A percentile compares a stretch with the other conserved stretches of the same genome.
Conservation (phyloP, 108 stramenopile genomes). For the Pseudonitzschia pungens region DNA sequence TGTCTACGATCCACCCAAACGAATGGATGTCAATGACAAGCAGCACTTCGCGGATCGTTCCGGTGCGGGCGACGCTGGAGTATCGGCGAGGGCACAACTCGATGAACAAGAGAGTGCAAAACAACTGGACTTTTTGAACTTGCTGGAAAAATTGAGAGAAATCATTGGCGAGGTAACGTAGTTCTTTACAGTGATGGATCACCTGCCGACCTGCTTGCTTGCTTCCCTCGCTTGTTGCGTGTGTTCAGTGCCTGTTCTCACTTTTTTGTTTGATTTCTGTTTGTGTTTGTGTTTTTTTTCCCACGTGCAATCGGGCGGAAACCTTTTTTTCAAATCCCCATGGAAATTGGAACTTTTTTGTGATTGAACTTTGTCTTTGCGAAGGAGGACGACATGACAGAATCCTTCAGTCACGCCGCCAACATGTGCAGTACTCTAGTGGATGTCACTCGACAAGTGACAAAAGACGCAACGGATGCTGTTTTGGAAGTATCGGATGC, state of each 20-base stretch:
- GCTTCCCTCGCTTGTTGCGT: no score
- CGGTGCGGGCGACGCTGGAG: background rate
- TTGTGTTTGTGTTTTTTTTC: background rate
- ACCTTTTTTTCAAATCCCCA: background rate
- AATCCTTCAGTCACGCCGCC: conserved; percentile 63
- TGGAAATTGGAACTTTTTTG: background rate
- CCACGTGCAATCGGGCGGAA: background rate
- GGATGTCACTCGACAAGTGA: conserved; percentile 57
- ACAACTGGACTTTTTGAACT: conserved; percentile 50
- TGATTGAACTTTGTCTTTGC: background rate
- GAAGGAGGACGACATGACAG: conserved; percentile 75
- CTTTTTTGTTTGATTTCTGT: background rate
- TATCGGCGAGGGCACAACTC: background rate
- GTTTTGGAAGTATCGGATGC: conserved; percentile 63
- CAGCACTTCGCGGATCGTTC: background rate
- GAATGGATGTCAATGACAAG: background rate
- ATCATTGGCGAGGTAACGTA: conserved; percentile 61
- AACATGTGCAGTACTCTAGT: conserved; percentile 61
- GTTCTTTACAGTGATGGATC: no score
- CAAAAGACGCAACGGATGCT: conserved; percentile 63
- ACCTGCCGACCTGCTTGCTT: no score
- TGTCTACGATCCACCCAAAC: conserved; percentile 59
- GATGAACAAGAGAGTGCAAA: conserved; percentile 1
- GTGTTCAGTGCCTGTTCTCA: background rate
- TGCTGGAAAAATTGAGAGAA: conserved; percentile 70